Conservation (phyloP, 2,329 filamentous ascomycete species). For the Xylaria arbuscula region DNA sequence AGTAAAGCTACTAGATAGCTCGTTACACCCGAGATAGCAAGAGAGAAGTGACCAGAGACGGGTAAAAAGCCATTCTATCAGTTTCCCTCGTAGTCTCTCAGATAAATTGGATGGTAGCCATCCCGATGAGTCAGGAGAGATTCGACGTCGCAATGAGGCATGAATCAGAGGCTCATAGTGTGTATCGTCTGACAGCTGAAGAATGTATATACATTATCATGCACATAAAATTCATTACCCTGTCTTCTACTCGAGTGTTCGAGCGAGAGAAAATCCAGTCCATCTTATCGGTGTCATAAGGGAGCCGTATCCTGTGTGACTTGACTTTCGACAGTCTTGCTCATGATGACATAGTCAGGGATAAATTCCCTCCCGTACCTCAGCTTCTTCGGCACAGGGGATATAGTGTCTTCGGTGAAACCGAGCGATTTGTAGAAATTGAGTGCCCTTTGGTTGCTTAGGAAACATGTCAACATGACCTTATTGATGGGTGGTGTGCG, state of each 20-base stretch:
- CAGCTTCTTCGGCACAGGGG: constrained; percentile 64
- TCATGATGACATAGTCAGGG: constrained; percentile 71
- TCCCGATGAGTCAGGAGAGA: background rate
- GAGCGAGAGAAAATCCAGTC: background rate
- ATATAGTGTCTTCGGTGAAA: constrained; percentile 65
- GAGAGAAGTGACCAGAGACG: background rate
- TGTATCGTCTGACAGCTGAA: background rate
- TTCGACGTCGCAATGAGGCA: background rate
- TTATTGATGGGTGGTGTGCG: constrained; percentile 68
- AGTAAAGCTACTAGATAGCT: background rate
- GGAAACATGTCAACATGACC: constrained; percentile 80
- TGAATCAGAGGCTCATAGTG: background rate
- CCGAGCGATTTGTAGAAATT: constrained; percentile 72
- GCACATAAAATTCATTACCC: background rate
- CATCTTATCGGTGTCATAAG: background rate
- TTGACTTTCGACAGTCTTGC: constrained; percentile 55
- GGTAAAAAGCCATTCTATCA: background rate
- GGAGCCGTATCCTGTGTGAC: background rate
- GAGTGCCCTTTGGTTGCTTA: constrained; percentile 67
- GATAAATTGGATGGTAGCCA: background rate
- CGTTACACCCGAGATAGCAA: background rate
- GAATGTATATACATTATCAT: background rate
- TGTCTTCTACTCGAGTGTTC: background rate
- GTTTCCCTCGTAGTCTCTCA: background rate
- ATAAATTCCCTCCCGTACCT: constrained; percentile 64